phyloP scores from a whole-genome alignment of 805 yeast species.

The Ogataea zsoltii region DNA sequence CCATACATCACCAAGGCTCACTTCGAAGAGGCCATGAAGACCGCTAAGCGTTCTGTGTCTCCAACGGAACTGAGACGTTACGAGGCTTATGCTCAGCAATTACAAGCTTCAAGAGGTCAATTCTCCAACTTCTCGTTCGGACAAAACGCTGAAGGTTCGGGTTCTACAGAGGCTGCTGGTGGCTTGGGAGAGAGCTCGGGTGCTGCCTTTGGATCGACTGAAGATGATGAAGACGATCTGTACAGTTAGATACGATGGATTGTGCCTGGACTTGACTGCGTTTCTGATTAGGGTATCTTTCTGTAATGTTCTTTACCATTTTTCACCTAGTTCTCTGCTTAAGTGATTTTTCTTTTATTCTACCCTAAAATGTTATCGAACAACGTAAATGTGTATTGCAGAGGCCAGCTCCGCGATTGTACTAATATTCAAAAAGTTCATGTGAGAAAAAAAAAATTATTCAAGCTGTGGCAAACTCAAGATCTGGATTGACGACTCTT shows the following conservation, averaged over 20 bases:
- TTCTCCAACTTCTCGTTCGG: conserved; percentile 86
- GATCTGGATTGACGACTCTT: conserved; percentile 13
- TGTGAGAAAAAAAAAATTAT: not conserved
- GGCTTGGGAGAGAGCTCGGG: conserved; percentile 32
- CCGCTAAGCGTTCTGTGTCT: conserved; percentile 95
- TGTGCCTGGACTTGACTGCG: too few species aligned
- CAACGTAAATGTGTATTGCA: not conserved
- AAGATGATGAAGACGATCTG: conserved; percentile 47
- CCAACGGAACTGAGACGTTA: conserved; percentile 98
- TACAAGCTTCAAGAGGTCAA: conserved; percentile 95
- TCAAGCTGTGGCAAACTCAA: conserved; percentile 4
- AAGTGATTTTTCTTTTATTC: not conserved
- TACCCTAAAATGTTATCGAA: not conserved
- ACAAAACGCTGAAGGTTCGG: conserved; percentile 40
- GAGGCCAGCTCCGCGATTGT: conserved; percentile 2
- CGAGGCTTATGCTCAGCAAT: conserved; percentile 96
- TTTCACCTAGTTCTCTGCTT: conserved; percentile 3
- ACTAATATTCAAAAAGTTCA: conserved; percentile 7
- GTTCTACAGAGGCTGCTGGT: conserved; percentile 33
- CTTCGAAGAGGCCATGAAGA: conserved; percentile 99
- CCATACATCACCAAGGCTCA: conserved; percentile 93
- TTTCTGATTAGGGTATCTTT: not conserved
- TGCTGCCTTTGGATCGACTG: conserved; percentile 53
- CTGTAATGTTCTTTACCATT: conserved; percentile 1
- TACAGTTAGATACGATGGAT: conserved; percentile 40